Evolutionary conservation across 306 rosid species (phyloP), one percentile per base, ranked within the genome.

Genomic region (Acacia melanoxylon): DNA sequence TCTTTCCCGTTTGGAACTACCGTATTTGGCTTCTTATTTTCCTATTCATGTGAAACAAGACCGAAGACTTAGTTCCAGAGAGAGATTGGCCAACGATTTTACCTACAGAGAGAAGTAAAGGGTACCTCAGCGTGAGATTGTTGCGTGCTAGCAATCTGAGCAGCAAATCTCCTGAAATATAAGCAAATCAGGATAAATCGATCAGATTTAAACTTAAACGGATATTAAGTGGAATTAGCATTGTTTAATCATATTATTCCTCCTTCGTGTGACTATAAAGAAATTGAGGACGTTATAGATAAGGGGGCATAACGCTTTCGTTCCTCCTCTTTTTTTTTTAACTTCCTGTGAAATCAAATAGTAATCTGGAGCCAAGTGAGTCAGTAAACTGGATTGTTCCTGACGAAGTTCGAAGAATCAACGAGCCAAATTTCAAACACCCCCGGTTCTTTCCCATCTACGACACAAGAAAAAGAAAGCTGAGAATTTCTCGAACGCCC

Each of bases 71-170:
- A 82, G 73, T 17, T 63, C 56, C n/a, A 74, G 35, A 56, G 11
- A 54, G 59, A 61, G 70, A 75, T 71, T 17, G 20, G 16, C 46
- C 65, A 35, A 16, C 59, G 35, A 71, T 29, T 76, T 79, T 77
- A 83, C 19, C 25, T 76, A 45, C 44, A 44, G 37, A 54, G 25
- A 67, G 72, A 79, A 75, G 13, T 17, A 54, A 24, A 35, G 22
- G 24, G 74, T 86, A 95, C 99, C 97, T 91, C 87, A 3, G 78
- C 77, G 31, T 46, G 75, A 84, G 75, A 44, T 74, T 86, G 90
- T 52, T 85, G 90, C 0, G 87, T 87, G 78, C 86, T 82, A 63
- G 92, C 93, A 85, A 92, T 89, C 82, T 93, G 93, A 76, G 97
- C 97, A 46, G 98, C 92, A 78, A 61, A 61, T 61, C 67, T 61